phyloP scores from a whole-genome alignment of 257 asterid genomes.

The Solanum habrochaites region DNA sequence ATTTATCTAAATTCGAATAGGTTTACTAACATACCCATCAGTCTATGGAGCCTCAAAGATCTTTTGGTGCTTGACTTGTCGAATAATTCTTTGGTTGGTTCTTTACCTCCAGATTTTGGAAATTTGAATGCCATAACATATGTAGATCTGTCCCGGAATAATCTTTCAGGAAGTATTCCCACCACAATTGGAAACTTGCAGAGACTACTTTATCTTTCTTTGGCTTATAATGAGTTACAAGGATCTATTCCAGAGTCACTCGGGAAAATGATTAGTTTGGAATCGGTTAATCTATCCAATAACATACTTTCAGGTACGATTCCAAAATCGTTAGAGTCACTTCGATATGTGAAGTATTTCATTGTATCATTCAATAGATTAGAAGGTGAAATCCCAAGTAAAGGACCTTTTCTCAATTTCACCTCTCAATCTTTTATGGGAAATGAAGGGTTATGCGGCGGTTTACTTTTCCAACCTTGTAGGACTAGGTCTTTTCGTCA shows the following conservation, averaged over 20 bases:
- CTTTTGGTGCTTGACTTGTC: constrained; percentile 13
- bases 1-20: constrained; percentile 12
- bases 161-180: constrained; percentile 16
- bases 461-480: background rate
- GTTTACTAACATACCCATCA: constrained; percentile 8
- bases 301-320: constrained; percentile 18
- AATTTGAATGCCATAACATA: background rate
- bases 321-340: constrained; percentile 12
- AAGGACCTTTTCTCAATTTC: constrained; percentile 19
- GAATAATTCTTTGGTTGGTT: constrained; percentile 17
- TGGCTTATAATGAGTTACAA: constrained; percentile 17
- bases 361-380: constrained; percentile 15
- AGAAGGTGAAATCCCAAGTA: constrained; percentile 22
- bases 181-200: constrained; percentile 13
- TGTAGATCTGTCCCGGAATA: constrained; percentile 20
- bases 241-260: constrained; percentile 29
- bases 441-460: constrained; percentile 11
- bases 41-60: constrained; percentile 17
- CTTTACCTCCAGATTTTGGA: constrained; percentile 13
- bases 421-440: constrained; percentile 13
- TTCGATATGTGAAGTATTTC: constrained; percentile 6
- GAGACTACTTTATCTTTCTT: constrained; percentile 8
- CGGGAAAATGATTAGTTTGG: constrained; percentile 13
- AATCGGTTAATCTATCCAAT: constrained; percentile 5
- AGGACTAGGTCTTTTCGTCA: background rate